phyloP scores from a whole-genome alignment of 345 rosid species.

The Populus simonii region DNA sequence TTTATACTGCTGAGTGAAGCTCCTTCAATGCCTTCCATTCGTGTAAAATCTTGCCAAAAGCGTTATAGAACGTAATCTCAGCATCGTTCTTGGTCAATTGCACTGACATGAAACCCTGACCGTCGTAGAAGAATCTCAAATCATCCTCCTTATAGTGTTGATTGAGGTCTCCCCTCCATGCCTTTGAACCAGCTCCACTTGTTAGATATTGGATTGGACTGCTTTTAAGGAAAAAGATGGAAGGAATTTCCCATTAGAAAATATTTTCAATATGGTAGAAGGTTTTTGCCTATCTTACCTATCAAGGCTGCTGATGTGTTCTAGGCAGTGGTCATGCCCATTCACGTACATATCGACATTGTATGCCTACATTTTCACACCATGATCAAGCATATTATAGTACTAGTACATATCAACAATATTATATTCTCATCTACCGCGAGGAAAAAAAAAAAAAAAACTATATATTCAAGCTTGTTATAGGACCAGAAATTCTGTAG shows the following conservation, averaged over 20 bases:
- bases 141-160: conserved; percentile 18
- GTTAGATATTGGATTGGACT: conserved; percentile 61
- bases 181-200: conserved; percentile 87
- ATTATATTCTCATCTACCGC: too few relatives aligned
- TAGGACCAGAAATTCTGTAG: too few relatives aligned
- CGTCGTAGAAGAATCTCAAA: conserved; percentile 63
- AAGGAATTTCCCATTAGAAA: too few relatives aligned
- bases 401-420: too few relatives aligned
- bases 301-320: conserved; percentile 32
- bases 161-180: conserved; percentile 62
- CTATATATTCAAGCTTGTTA: too few relatives aligned
- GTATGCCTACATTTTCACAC: conserved; percentile 28
- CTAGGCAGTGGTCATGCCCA: conserved; percentile 54
- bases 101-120: conserved; percentile 81
- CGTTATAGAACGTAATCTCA: conserved; percentile 44
- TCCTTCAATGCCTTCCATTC: conserved; percentile 37
- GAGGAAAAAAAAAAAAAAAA: too few relatives aligned
- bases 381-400: too few relatives aligned
- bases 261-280: background rate
- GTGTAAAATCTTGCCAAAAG: conserved; percentile 48
- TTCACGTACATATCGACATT: conserved; percentile 48
- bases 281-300: conserved; percentile 21
- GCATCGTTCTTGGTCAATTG: conserved; percentile 26
- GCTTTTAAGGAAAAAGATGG: background rate
- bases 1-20: conserved; percentile 16